A percentile compares a stretch with the other conserved stretches of the same genome.
Evolutionary conservation across 2,329 filamentous ascomycete genomes (phyloP).

Genomic region (Aspergillus piperis): DNA sequence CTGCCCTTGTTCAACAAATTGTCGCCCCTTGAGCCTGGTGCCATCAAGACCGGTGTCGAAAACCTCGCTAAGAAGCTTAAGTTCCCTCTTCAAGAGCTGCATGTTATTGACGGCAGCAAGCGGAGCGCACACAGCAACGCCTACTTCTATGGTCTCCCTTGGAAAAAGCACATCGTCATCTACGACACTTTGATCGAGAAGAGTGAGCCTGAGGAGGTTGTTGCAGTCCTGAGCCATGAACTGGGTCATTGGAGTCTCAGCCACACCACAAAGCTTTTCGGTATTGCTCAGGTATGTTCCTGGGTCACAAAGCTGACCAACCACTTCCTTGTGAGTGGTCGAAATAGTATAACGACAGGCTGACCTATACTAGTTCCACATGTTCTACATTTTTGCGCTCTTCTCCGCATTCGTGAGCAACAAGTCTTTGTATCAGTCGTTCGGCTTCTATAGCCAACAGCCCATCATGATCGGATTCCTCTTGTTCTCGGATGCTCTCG

Average conservation of each 20-base stretch:
- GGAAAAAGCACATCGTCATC: constrained; percentile 99
- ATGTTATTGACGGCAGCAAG: constrained; percentile 93
- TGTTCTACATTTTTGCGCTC: constrained; percentile 94
- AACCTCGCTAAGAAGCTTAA: constrained; percentile 77
- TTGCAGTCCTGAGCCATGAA: constrained; percentile 92
- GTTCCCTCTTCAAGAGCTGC: constrained; percentile 89
- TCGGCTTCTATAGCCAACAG: constrained; percentile 79
- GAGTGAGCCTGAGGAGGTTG: constrained; percentile 86
- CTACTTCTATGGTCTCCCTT: constrained; percentile 95
- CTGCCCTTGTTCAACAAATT: constrained; percentile 98
- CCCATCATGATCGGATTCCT: constrained; percentile 98
- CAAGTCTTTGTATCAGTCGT: constrained; percentile 81
- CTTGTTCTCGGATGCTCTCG: constrained; percentile 93
- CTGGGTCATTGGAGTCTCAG: constrained; percentile 96
- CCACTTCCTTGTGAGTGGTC: not conserved
- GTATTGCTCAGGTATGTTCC: constrained; percentile 72
- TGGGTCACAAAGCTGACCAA: constrained; percentile 2
- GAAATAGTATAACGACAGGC: not conserved
- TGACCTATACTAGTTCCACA: constrained; percentile 65
- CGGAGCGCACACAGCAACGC: constrained; percentile 86
- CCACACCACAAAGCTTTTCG: constrained; percentile 89
- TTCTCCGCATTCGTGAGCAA: constrained; percentile 99
- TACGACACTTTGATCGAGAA: constrained; percentile 98
- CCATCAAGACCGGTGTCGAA: constrained; percentile 86
- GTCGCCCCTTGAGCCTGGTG: constrained; percentile 82